Base-by-base conservation (phyloP, 805 yeast genomes). In the Spathaspora gorwiae region DNA sequence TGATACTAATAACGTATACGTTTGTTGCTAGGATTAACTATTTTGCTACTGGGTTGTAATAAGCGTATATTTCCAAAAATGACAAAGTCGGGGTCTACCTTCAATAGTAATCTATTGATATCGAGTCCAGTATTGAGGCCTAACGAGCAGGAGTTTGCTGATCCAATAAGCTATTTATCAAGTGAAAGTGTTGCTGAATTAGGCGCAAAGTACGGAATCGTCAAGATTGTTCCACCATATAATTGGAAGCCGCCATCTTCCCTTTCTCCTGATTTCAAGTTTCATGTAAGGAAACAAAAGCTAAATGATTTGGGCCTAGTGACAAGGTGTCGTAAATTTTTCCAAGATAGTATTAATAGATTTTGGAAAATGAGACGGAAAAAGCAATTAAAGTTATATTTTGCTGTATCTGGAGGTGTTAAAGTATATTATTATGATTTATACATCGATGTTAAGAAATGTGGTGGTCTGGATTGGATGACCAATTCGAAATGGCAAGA, bases 251-350 rank as follows among this genome's bases (percentile, higher is more conserved):
- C 84, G 0, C 79, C 79, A 0, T 74, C 84, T 50, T 72, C 80
- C 44, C 65, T 85, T 15, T 72, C 84, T 40, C 66, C 70, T 39
- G 54, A 65, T 6, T 85, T 86, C 61, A 72, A 64, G 40, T 86
- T 87, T 56, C 82, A 79, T 49, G 84, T 89, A 7, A 62, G 95
- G 44, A 58, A 82, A n/a, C 94, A 86, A 58, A 76, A 73, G 39
- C 56, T 87, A 44, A 76, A 79, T 53, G 88, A 84, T 57, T 64
- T 87, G 55, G 81, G 83, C 26, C 59, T 87, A 13, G 59, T 75
- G 7, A 82, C 83, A 46, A 68, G 95, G 49, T 78, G 84, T 31
- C 67, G 90, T 39, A 66, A 74, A 47, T 80, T 80, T 52, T 86
- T 85, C 63, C 66, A 68, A 38, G 80, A 76, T 44, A 88, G 83